Evolutionary conservation across 805 yeast species (phyloP), one percentile per base, ranked within the genome.

Genomic region (Candida palmyrensis): DNA sequence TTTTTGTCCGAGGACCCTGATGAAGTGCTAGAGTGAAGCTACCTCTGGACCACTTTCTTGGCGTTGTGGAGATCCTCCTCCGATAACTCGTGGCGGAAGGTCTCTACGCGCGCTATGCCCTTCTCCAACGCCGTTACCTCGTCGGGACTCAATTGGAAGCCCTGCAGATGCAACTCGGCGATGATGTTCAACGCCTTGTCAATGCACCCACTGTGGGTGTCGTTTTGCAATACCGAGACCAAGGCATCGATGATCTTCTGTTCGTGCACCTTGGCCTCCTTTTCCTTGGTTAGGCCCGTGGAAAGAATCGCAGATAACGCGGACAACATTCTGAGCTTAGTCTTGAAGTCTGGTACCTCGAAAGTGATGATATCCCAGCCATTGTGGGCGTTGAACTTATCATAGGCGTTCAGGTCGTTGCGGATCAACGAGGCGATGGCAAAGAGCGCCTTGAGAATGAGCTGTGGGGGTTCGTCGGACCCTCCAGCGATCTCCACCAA

Each of bases 391-490:
- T 64, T 73, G 47, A 92, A 90, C 39, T 63, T 51, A 4, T 62
- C 57, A 37, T 76, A 77, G 3, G 78, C 81, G 0, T 58, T 59
- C 18, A 61, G 57, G 49, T 77, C 79, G 58, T 90, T 89, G 49
- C 95, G 75, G 5, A 87, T 57, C 10, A 79, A 64, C 25, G 81
- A 77, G 1, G 94, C 74, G 12, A 90, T 57, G 0, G 97, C 96
- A 51, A 83, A 85, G 18, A 88, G 51, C 0, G 86, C 78, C 53
- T 89, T 89, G 21, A 73, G 55, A 33, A 71, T 64, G 18, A 77
- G 72, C 3, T 34, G 51, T 18, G 36, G 36, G 4, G 51, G 32
- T 9, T 47, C 40, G 33, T 44, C 36, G 2, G 40, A 23, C 19
- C 49, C 36, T 5, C 48, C 40, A 0, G 75, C 69, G 15, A 77